Base-by-base conservation (phyloP, 148 eudicot species). In the Rhododendron henanense region DNA sequence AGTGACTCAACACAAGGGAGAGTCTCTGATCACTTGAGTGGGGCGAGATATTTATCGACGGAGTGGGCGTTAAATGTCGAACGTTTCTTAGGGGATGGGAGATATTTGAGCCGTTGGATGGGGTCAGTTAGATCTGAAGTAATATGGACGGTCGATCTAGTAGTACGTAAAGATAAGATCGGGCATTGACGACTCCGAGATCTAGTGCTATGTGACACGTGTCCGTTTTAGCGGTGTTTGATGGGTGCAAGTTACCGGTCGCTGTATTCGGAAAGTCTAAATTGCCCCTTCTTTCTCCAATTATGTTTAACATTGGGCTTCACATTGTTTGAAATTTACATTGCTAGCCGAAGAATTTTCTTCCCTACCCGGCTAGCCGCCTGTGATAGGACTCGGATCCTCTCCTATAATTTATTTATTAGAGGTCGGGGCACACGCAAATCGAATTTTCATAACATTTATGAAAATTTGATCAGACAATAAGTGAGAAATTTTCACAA, bases 61-160 rank as follows among this genome's bases (percentile, higher is more conserved):
- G 86, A 37, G 65, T 5, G 71, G 48, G 85, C 79, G 89, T 87
- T 91, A 90, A 41, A 41, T 41, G 45, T 41, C 45, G 45, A 41
- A 47, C 85, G 35, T 51, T 11, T 73, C 13, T 73, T 5, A 18
- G 2, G 39, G 87, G 14, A 39, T n/a, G 77, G 61, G 83, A 85
- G 35, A 5, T 10, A 81, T 89, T 84, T 0, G 4, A 33, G 81
- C 95, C 96, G 98, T 94, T 87, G 92, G 92, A 93, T 83, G 51
- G 10, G 84, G 87, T 79, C 83, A 37, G 67, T 57, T 33, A 65
- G 86, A 73, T 84, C n/a, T 44, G 48, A 6, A 25, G 15, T 71
- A 83, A 84, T 55, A 48, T 80, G 84, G 84, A 82, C 37, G 86
- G 23, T 79, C 37, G 69, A 84, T 78, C 35, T 39, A 3, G 15